phyloP scores from a whole-genome alignment of 23 red algal genomes.

The Agarophyton chilense region DNA sequence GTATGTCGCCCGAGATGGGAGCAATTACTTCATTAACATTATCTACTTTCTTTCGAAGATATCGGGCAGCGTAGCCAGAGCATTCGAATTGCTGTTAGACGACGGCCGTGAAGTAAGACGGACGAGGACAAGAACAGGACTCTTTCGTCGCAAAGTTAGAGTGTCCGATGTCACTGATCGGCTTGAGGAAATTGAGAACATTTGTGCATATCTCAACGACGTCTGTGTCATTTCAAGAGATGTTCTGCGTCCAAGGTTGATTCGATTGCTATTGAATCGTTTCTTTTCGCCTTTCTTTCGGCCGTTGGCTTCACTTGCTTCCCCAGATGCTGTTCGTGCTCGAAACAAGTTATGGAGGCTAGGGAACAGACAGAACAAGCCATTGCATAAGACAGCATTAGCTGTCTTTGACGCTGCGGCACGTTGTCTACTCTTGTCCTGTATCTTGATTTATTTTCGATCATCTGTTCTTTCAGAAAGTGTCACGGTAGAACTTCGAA shows the following conservation, averaged over 20 bases:
- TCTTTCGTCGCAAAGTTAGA: constrained; percentile 55
- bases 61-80: constrained; percentile 48
- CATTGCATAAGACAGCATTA: constrained; percentile 17
- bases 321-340: constrained; percentile 49
- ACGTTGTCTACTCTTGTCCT: constrained; percentile 49
- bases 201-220: constrained; percentile 57
- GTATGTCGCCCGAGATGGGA: constrained; percentile 37
- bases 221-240: constrained; percentile 19
- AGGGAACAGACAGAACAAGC: not conserved
- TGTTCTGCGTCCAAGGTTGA: constrained; percentile 7
- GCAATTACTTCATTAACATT: constrained; percentile 27
- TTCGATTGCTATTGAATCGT: not conserved
- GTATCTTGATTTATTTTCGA: constrained; percentile 16
- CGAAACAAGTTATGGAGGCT: constrained; percentile 46
- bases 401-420: constrained; percentile 66
- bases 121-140: constrained; percentile 38
- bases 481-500: constrained; percentile 27
- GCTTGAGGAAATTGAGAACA: constrained; percentile 69
- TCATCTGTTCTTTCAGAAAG: constrained; percentile 11
- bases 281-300: constrained; percentile 63
- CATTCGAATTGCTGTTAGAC: constrained; percentile 65
- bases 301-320: constrained; percentile 62
- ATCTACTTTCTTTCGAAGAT: constrained; percentile 38
- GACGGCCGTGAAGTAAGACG: constrained; percentile 56
- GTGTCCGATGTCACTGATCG: constrained; percentile 41